Evolutionary conservation across 768 basidiomycete species (phyloP).

Genomic region (Rhodotorula kratochvilovae): DNA sequence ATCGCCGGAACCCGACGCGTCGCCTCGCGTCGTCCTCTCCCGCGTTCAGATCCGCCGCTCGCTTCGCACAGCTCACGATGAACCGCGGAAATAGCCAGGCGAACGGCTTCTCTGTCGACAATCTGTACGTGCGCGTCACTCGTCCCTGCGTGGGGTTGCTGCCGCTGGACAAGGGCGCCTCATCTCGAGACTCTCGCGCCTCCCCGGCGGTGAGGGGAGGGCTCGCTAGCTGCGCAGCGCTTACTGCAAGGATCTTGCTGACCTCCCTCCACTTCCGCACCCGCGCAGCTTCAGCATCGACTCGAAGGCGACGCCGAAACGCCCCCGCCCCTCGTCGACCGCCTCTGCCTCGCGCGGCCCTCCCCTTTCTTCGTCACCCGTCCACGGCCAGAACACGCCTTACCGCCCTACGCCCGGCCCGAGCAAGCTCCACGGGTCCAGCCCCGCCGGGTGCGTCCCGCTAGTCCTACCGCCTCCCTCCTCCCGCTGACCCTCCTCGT

Average conservation of each 20-base stretch:
- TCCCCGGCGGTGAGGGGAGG: not conserved
- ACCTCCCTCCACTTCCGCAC: too few relatives aligned
- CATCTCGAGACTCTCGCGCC: not conserved
- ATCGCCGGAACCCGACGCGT: not conserved
- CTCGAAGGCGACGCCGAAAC: conserved; percentile 23
- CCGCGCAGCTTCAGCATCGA: conserved; percentile 12
- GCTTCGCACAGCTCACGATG: not conserved
- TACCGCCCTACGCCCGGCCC: conserved; percentile 17
- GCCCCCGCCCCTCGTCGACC: not conserved
- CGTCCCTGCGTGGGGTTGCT: not conserved
- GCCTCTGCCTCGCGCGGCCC: not conserved
- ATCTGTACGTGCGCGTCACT: conserved; percentile 10
- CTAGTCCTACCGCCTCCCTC: not conserved
- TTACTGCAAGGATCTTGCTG: too few relatives aligned
- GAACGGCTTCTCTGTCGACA: conserved; percentile 27
- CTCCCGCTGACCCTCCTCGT: not conserved
- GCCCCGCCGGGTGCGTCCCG: not conserved
- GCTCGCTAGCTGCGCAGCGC: too few relatives aligned
- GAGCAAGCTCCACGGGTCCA: conserved; percentile 17
- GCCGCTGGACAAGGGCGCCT: not conserved
- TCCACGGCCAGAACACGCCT: conserved; percentile 12
- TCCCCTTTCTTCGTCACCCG: conserved; percentile 24
- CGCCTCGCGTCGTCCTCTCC: not conserved
- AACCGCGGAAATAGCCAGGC: not conserved
- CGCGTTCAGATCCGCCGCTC: not conserved